Conservation (phyloP, 805 yeast genomes). For the Candida quercuum region DNA sequence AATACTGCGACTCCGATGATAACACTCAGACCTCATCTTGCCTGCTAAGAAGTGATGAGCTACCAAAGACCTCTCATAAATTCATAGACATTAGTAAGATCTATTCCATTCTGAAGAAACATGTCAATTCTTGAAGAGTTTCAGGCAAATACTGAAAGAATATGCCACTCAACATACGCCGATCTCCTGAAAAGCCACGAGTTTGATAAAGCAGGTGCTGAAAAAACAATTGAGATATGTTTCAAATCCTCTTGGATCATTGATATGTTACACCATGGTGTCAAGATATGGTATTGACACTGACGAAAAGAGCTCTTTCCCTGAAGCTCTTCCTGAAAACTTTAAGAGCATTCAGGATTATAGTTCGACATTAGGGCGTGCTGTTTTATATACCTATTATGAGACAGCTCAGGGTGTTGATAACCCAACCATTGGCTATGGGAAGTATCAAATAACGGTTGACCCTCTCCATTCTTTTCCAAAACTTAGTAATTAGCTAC, state of each 20-base stretch:
- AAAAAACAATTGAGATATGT: conserved; percentile 48
- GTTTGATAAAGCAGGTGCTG: conserved; percentile 28
- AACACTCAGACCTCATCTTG: conserved; percentile 34
- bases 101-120: conserved; percentile 53
- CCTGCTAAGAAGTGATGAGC: conserved; percentile 42
- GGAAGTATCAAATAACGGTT: too few species aligned
- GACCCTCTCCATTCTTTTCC: too few species aligned
- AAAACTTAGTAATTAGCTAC: too few species aligned
- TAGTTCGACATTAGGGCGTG: conserved; percentile 57
- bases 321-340: conserved; percentile 21
- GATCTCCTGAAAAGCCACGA: conserved; percentile 11
- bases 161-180: conserved; percentile 33
- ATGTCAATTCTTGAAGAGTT: conserved; percentile 33
- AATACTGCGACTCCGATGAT: conserved; percentile 19
- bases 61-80: conserved; percentile 49
- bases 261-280: conserved; percentile 28
- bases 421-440: conserved; percentile 34
- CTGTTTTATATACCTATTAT: conserved; percentile 54
- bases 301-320: conserved; percentile 11
- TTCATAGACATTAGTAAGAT: conserved; percentile 66
- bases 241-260: conserved; percentile 58
- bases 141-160: conserved; percentile 37
- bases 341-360: conserved; percentile 41
- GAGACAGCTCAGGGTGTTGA: conserved; percentile 31
- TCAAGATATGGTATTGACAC: conserved; percentile 40